Evolutionary conservation across 192 early-diverging fungal species (phyloP).

Genomic region (Rhizophlyctis rosea): DNA sequence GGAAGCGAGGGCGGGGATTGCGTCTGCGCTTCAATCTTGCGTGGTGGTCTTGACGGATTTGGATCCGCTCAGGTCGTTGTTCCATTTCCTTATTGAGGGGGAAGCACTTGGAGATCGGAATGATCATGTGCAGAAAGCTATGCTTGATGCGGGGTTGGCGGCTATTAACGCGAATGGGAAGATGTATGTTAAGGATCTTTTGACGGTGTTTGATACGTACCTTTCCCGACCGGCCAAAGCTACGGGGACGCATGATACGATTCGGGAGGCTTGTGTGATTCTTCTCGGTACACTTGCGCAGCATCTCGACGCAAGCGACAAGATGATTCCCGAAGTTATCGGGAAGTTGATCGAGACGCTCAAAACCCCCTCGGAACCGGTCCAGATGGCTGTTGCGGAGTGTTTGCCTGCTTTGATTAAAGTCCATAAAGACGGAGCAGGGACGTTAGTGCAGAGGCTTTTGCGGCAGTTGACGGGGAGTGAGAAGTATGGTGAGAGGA

Average conservation of each 20-base stretch:
- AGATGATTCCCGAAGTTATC: conserved; percentile 75
- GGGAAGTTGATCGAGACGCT: conserved; percentile 86
- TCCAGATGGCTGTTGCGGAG: conserved; percentile 90
- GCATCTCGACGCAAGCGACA: conserved; percentile 72
- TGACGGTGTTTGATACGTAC: conserved; percentile 77
- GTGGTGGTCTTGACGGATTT: conserved; percentile 56
- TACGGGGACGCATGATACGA: conserved; percentile 75
- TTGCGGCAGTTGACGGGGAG: conserved; percentile 68
- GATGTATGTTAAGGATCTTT: conserved; percentile 57
- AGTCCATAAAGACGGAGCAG: conserved; percentile 58
- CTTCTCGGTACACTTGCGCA: conserved; percentile 87
- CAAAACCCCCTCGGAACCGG: conserved; percentile 88
- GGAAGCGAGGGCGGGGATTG: conserved; percentile 82
- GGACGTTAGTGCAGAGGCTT: conserved; percentile 57
- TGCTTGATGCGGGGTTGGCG: conserved; percentile 84
- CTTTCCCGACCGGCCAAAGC: conserved; percentile 67
- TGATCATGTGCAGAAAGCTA: conserved; percentile 70
- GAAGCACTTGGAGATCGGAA: conserved; percentile 83
- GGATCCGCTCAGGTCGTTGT: conserved; percentile 53
- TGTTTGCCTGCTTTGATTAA: conserved; percentile 92
- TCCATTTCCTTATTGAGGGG: conserved; percentile 76
- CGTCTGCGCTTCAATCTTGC: conserved; percentile 63
- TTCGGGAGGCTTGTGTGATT: conserved; percentile 90
- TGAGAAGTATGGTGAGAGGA: conserved; percentile 79
- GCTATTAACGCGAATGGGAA: conserved; percentile 73